Base-by-base conservation (phyloP, 148 eudicot genomes). In the Rhododendron vialii region DNA sequence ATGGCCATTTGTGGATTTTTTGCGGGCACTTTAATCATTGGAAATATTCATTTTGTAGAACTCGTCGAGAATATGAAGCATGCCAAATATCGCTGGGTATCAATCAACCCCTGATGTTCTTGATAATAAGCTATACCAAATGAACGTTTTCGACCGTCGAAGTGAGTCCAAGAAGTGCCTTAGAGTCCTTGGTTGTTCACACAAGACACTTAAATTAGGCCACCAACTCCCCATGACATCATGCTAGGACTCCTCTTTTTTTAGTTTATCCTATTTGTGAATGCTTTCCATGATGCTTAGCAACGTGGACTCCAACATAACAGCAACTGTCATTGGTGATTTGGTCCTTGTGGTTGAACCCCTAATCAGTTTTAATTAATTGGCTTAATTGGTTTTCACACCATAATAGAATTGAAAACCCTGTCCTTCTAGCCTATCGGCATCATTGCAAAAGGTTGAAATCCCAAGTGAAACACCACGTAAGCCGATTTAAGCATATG, bases 221-320 rank as follows among this genome's bases (percentile, higher is more conserved):
- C 75, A 69, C 75, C 75, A 69, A 69, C 75, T 12, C 75, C 75
- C 36, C 36, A 69, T 69, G 75, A 69, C 75, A 28, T 69, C 75
- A 69, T 69, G 75, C 20, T 69, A 12, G 1, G 20, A 69, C 71
- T 63, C 13, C 5, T 4, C 1, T 18, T 17, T 55, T 53, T 61
- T 61, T 22, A 13, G 30, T 65, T 65, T 65, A 30, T n/a, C 28
- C 71, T 10, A 65, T n/a, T 65, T 65, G 71, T n/a, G 30, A n/a
- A n/a, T 65, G 30, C 13, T 67, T 65, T 67, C 14, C 75, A 69
- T 69, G 15, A 69, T 69, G 36, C 36, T 28, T 30, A 13, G 33
- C 75, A 69, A 69, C 75, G 75, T 69, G 75, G 75, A 69, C 75
- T 28, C 75, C 38, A 69, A 69, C 75, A 12, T 69, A 3, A 12